phyloP scores from a whole-genome alignment of 352 stramenopile species.

The Pythium utonaiense region DNA sequence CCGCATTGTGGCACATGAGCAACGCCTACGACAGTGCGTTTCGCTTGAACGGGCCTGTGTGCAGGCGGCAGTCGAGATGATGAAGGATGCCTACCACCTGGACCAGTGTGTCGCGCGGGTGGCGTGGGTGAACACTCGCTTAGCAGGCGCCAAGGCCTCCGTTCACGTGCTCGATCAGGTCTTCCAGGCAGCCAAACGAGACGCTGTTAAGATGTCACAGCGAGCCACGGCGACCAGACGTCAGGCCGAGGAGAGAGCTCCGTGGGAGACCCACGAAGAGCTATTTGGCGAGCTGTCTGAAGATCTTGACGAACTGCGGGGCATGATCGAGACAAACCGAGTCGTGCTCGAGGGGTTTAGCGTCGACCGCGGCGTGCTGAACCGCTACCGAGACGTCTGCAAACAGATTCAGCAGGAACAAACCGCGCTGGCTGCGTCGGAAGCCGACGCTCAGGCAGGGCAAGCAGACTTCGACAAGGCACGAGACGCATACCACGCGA shows the following conservation, averaged over 20 bases:
- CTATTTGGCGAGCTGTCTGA: constrained; percentile 62
- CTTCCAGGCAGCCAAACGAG: constrained; percentile 61
- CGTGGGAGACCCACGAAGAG: constrained; percentile 61
- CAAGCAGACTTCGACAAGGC: constrained; percentile 72
- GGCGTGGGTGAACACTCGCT: constrained; percentile 55
- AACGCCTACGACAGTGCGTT: constrained; percentile 63
- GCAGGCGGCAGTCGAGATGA: no score
- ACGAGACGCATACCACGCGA: constrained; percentile 67
- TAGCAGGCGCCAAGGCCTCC: constrained; percentile 47
- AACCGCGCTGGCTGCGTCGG: constrained; percentile 45
- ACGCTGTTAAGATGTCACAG: constrained; percentile 51
- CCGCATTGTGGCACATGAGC: constrained; percentile 65
- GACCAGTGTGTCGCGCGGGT: constrained; percentile 40
- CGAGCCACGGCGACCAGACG: constrained; percentile 68
- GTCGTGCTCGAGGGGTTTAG: constrained; percentile 77
- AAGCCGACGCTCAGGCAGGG: constrained; percentile 55
- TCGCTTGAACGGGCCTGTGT: constrained; percentile 38
- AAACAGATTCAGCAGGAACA: constrained; percentile 71
- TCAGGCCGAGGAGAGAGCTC: constrained; percentile 60
- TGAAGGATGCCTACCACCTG: no score
- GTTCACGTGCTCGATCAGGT: constrained; percentile 55
- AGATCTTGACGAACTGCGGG: constrained; percentile 72
- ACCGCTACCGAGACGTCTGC: constrained; percentile 66
- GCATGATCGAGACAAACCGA: constrained; percentile 84
- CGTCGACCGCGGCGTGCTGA: constrained; percentile 67